Conservation (phyloP, 2,329 filamentous ascomycete genomes). For the Cladophialophora psammophila region DNA sequence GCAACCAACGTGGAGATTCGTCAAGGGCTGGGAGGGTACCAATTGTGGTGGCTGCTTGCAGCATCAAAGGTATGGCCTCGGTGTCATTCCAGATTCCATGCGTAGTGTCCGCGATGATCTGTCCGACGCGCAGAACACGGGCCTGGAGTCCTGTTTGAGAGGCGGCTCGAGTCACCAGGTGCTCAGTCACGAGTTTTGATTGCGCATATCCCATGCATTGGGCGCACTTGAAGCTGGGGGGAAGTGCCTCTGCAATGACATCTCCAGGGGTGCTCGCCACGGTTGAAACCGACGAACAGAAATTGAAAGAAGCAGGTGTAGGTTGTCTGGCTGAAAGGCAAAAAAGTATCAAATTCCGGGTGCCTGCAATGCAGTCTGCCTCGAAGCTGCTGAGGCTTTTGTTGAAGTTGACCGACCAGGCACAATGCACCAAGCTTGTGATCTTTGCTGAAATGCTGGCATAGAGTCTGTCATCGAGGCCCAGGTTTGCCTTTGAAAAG, state of each 20-base stretch:
- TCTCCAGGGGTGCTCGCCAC: slow-evolving; percentile 26
- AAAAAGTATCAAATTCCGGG: slow-evolving; percentile 45
- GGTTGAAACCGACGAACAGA: slow-evolving; percentile 61
- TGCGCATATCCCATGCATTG: slow-evolving; percentile 60
- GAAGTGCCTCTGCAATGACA: slow-evolving; percentile 21
- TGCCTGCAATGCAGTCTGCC: slow-evolving; percentile 48
- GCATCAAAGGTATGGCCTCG: slow-evolving; percentile 62
- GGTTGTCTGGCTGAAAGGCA: slow-evolving; percentile 45
- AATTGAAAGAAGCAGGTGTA: slow-evolving; percentile 54
- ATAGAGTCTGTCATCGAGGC: slow-evolving; percentile 55
- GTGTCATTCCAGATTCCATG: slow-evolving; percentile 60
- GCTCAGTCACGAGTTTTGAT: slow-evolving; percentile 66
- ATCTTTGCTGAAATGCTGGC: slow-evolving; percentile 51
- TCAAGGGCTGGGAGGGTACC: slow-evolving; percentile 56
- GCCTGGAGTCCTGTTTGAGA: slow-evolving; percentile 44
- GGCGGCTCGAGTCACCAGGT: slow-evolving; percentile 49
- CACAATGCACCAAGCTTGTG: slow-evolving; percentile 66
- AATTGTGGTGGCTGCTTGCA: slow-evolving; percentile 53
- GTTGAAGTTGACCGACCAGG: slow-evolving; percentile 72
- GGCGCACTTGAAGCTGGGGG: slow-evolving; percentile 26
- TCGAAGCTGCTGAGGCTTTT: slow-evolving; percentile 64
- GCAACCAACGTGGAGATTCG: slow-evolving; percentile 54
- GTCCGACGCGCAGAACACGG: slow-evolving; percentile 58
- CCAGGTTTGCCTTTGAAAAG: slow-evolving; percentile 57
- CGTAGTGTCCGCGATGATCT: slow-evolving; percentile 59